Evolutionary conservation across 176 grass and related monocot genomes (phyloP).

Genomic region (Aegilops longissima): DNA sequence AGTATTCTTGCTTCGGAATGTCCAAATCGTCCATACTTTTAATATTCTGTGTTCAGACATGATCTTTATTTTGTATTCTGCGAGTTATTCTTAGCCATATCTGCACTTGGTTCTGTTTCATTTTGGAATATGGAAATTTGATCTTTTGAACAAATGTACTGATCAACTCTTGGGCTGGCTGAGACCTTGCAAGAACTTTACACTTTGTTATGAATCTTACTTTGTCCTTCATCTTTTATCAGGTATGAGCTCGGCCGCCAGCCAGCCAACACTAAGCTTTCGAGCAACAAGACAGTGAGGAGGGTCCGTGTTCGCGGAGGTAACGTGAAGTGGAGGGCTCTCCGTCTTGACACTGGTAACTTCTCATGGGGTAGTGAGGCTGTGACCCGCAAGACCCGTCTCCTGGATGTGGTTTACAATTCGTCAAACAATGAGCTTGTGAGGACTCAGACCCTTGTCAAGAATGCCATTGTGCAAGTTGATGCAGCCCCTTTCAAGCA

Average conservation of each 20-base stretch:
- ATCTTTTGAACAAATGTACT: no score
- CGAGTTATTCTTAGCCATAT: not conserved
- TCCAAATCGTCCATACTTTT: not conserved
- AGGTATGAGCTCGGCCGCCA: slow-evolving; percentile 54
- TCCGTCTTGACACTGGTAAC: slow-evolving; percentile 45
- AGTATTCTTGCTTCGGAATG: not conserved
- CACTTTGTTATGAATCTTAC: not conserved
- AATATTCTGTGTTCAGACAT: not conserved
- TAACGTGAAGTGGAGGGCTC: slow-evolving; percentile 50
- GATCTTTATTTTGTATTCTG: not conserved
- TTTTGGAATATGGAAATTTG: no score
- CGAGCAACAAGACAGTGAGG: slow-evolving; percentile 51
- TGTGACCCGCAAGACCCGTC: slow-evolving; percentile 40
- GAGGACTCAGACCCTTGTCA: slow-evolving; percentile 35
- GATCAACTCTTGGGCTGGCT: no score
- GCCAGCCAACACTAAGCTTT: slow-evolving; percentile 43
- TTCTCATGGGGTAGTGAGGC: slow-evolving; percentile 50
- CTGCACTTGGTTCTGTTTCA: no score
- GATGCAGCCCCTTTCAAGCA: slow-evolving; percentile 47
- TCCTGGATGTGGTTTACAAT: slow-evolving; percentile 48
- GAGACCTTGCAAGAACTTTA: not conserved
- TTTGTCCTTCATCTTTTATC: not conserved
- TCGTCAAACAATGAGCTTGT: slow-evolving; percentile 51
- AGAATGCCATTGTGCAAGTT: slow-evolving; percentile 49
- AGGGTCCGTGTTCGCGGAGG: slow-evolving; percentile 45